A percentile compares a stretch with the other conserved stretches of the same genome.
Conservation (phyloP, 257 asterid species). For the Dorcoceras hygrometricum region DNA sequence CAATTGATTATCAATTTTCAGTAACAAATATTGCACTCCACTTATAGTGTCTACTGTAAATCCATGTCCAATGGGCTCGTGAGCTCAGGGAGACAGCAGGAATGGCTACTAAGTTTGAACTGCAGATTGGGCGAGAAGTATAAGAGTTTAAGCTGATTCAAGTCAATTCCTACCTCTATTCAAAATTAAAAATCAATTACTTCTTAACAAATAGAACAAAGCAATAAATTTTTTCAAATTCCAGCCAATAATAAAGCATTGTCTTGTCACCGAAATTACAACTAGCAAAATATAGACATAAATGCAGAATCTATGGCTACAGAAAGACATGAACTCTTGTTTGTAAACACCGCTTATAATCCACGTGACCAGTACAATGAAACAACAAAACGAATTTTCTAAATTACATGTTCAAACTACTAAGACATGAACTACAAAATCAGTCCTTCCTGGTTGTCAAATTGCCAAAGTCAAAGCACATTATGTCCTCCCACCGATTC, state of each 20-base stretch:
- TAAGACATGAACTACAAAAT: neutral
- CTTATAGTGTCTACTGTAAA: too few species aligned
- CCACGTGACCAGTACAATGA: neutral
- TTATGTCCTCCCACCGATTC: neutral
- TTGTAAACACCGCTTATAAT: neutral
- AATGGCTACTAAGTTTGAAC: neutral
- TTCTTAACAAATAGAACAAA: neutral
- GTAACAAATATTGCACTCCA: too few species aligned
- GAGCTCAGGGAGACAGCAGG: neutral
- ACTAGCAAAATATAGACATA: neutral
- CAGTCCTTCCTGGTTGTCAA: neutral
- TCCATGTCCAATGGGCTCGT: neutral
- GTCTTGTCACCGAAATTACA: neutral
- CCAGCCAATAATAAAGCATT: too few species aligned
- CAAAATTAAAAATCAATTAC: neutral
- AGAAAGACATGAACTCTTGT: neutral
- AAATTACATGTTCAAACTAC: neutral
- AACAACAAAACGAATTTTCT: neutral
- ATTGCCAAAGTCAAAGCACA: neutral
- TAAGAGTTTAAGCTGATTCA: constrained; percentile 5
- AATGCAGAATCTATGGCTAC: neutral
- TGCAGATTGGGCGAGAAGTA: neutral
- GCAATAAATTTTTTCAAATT: too few species aligned
- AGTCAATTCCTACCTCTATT: too few species aligned
- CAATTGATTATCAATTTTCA: neutral